Evolutionary conservation across 2,329 filamentous ascomycete species (phyloP).

Genomic region (Ceratocystis colombiana): DNA sequence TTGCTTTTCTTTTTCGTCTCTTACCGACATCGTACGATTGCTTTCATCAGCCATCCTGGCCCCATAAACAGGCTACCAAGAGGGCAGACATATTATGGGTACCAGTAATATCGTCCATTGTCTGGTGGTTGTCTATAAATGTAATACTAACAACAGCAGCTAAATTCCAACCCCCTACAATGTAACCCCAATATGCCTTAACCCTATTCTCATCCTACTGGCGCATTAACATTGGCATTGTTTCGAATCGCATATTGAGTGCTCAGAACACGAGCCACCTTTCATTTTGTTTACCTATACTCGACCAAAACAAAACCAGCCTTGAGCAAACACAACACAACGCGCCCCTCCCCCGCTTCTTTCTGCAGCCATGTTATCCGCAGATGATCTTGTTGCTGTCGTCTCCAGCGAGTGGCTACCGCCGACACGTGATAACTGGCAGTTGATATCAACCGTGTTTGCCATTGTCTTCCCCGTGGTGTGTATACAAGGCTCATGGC

Average conservation of each 20-base stretch:
- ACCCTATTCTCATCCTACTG: background rate
- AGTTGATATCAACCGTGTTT: conserved; percentile 44
- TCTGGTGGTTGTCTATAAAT: background rate
- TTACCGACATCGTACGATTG: background rate
- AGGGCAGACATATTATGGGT: background rate
- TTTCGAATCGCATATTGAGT: too few species aligned
- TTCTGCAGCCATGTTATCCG: background rate
- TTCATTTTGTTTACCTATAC: background rate
- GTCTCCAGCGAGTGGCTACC: conserved; percentile 40
- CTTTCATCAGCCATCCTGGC: background rate
- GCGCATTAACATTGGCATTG: too few species aligned
- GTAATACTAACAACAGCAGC: background rate
- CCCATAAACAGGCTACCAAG: background rate
- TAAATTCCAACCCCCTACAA: background rate
- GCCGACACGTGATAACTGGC: conserved; percentile 48
- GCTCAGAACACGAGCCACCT: background rate
- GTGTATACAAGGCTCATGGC: conserved; percentile 28
- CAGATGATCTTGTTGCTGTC: background rate
- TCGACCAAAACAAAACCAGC: background rate
- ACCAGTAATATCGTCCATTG: background rate
- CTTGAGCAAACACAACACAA: background rate
- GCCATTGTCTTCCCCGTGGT: conserved; percentile 45
- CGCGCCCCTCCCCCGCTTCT: background rate
- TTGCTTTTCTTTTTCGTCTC: background rate
- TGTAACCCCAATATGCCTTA: background rate